These are phyloP conservation scores for Kluyveromyces dobzhanskii DNA, from an alignment of 805 yeast genomes.

Conservation along the genomic window DNA sequence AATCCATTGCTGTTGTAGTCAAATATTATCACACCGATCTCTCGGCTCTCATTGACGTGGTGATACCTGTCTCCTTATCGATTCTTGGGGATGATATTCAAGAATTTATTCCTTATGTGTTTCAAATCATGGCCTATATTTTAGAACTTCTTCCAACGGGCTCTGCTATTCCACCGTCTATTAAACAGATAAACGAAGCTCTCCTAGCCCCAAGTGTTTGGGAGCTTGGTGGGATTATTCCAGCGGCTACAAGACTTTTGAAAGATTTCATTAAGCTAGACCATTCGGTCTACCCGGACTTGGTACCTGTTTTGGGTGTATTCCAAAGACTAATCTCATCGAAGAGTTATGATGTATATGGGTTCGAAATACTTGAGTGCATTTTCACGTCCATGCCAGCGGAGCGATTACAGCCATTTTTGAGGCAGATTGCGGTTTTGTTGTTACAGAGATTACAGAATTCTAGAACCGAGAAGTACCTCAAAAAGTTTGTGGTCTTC, in stretches of 20 bases:
- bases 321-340: slow-evolving; percentile 90
- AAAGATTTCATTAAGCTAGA: slow-evolving; percentile 49
- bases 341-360: slow-evolving; percentile 67
- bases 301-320: slow-evolving; percentile 87
- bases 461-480: slow-evolving; percentile 74
- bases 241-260: slow-evolving; percentile 79
- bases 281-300: slow-evolving; percentile 30
- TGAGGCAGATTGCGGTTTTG: slow-evolving; percentile 67
- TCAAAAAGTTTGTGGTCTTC: slow-evolving; percentile 61
- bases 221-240: slow-evolving; percentile 90
- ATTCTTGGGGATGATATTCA: slow-evolving; percentile 79
- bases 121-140: slow-evolving; percentile 79
- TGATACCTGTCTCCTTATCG: slow-evolving; percentile 59
- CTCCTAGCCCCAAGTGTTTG: slow-evolving; percentile 83
- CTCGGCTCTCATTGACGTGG: slow-evolving; percentile 30
- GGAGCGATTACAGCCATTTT: slow-evolving; percentile 39
- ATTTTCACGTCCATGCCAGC: slow-evolving; percentile 54
- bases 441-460: slow-evolving; percentile 73
- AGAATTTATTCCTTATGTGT: slow-evolving; percentile 87
- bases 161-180: slow-evolving; percentile 52
- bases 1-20: slow-evolving; percentile 70
- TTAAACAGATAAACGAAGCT: slow-evolving; percentile 65
- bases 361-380: slow-evolving; percentile 74
- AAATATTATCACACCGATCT: slow-evolving; percentile 36
- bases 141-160: slow-evolving; percentile 50